phyloP scores from a whole-genome alignment of 805 yeast species.

The Yarrowia deformans region DNA sequence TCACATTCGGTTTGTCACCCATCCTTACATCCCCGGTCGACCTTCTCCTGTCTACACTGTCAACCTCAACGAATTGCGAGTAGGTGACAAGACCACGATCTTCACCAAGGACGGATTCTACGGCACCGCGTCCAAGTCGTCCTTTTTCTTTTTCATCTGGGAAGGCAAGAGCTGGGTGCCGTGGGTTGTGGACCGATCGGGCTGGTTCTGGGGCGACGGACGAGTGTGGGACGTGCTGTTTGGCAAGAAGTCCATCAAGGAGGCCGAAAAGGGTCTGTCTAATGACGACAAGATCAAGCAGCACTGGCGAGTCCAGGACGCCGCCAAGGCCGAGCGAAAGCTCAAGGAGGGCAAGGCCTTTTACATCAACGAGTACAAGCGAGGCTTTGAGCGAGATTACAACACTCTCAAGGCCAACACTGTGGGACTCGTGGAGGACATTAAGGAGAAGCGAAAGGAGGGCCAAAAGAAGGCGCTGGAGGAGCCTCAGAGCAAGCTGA shows the following conservation, averaged over 20 bases:
- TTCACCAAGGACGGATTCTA: constrained; percentile 91
- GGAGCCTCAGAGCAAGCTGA: constrained; percentile 16
- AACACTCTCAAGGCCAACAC: constrained; percentile 23
- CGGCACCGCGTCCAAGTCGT: constrained; percentile 77
- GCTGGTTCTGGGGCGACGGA: constrained; percentile 94
- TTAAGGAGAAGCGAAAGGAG: constrained; percentile 32
- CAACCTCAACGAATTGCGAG: constrained; percentile 62
- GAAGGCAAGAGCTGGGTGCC: constrained; percentile 64
- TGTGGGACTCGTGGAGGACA: constrained; percentile 30
- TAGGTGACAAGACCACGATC: constrained; percentile 69
- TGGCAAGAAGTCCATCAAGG: constrained; percentile 78
- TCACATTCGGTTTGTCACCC: constrained; percentile 70
- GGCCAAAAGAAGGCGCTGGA: constrained; percentile 6
- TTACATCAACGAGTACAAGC: constrained; percentile 39
- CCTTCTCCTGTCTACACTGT: constrained; percentile 78
- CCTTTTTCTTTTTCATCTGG: constrained; percentile 75
- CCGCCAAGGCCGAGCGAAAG: constrained; percentile 55
- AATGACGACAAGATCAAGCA: constrained; percentile 66
- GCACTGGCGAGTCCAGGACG: constrained; percentile 57
- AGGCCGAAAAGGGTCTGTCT: constrained; percentile 73
- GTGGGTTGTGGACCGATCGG: constrained; percentile 83
- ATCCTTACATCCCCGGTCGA: constrained; percentile 75
- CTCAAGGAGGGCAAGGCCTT: constrained; percentile 44
- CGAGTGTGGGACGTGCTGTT: constrained; percentile 81
- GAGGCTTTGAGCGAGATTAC: constrained; percentile 34